Base-by-base conservation (phyloP, 352 stramenopile genomes). In the Phytophthora cactorum region DNA sequence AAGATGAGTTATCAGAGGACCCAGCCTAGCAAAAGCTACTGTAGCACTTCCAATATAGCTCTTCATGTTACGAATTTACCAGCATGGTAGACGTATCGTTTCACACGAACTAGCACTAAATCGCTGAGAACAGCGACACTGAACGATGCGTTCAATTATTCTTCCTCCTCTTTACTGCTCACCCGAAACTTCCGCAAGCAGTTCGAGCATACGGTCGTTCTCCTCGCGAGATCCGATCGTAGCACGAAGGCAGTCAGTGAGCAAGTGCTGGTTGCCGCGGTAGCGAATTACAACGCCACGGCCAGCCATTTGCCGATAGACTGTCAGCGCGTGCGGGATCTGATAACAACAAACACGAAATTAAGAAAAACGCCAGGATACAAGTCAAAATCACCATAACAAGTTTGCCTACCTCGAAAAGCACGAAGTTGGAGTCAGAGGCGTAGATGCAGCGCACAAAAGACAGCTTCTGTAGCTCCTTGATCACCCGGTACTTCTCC, bases 401-500 rank as follows among this genome's bases (percentile, higher is more conserved):
- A n/a, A 43, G 34, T 39, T 4, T 8, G 32, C 70, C 34, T 59
- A 99, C 81, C 72, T 98, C 79, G 56, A 99, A 98, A 17, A 99
- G 84, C 52, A 99, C 88, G 75, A 99, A 99, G 81, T 99, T 99
- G 11, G 96, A 86, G 91, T 99, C 97, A 28, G 92, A 98, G 7
- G 85, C 86, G 74, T 98, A 98, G 41, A 99, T 95, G 43, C 90
- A 82, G 17, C 86, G 78, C 22, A 99, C 96, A 75, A 98, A 98
- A 39, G 92, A 81, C n/a, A 98, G 75, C 39, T 81, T 86, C 52
- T 91, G 78, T 58, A 99, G 81, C 58, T 91, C 73, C 52, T 82
- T 72, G 34, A 81, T 81, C 32, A 99, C 86, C 17, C 86, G 69
- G 25, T 71, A 45, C 59, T 97, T 96, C 75, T 99, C 89, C 52